phyloP scores from a whole-genome alignment of 116 monocot species.

The Phalaenopsis hybrid region DNA sequence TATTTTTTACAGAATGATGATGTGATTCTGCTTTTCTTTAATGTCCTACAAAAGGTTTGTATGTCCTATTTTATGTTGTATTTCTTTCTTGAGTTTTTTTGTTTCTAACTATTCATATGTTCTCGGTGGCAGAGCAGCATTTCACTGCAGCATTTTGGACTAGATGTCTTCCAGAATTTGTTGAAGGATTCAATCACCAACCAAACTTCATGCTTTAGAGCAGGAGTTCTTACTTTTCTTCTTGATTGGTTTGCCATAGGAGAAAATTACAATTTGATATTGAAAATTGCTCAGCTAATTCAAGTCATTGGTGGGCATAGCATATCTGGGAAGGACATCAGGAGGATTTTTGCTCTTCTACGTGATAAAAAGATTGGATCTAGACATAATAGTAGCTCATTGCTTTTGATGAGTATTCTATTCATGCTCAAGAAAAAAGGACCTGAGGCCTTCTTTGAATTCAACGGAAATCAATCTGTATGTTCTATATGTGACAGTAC shows the following conservation, averaged over 20 bases:
- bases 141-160: constrained; percentile 71
- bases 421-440: constrained; percentile 92
- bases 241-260: constrained; percentile 86
- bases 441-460: constrained; percentile 95
- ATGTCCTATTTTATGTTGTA: neutral
- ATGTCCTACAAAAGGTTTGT: constrained; percentile 74
- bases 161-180: constrained; percentile 61
- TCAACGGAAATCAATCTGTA: constrained; percentile 82
- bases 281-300: constrained; percentile 70
- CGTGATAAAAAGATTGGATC: constrained; percentile 53
- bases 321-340: constrained; percentile 88
- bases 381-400: constrained; percentile 42
- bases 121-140: constrained; percentile 77
- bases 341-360: constrained; percentile 90
- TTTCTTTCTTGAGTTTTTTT: neutral
- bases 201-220: constrained; percentile 63
- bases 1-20: constrained; percentile 76
- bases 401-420: constrained; percentile 62
- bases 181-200: constrained; percentile 81
- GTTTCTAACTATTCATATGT: constrained; percentile 16
- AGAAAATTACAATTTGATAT: constrained; percentile 41
- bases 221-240: constrained; percentile 81
- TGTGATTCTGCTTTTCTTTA: constrained; percentile 70
- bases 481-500: constrained; percentile 18
- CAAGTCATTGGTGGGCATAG: constrained; percentile 89